phyloP scores from a whole-genome alignment of 306 rosid species.

The Prunus davidiana region DNA sequence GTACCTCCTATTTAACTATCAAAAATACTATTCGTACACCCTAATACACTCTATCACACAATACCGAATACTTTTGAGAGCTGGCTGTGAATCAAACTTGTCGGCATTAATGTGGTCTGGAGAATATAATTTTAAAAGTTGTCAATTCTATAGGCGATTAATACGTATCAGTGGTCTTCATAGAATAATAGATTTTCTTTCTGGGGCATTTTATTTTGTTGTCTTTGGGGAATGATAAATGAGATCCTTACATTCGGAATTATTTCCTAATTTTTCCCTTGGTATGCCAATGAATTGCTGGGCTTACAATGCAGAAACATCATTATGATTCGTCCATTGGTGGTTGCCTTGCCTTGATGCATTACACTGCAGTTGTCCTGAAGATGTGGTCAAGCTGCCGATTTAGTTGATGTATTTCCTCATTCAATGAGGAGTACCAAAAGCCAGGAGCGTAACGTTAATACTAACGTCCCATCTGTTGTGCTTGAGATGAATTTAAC shows the following conservation, averaged over 20 bases:
- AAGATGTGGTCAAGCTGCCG: conserved; percentile 66
- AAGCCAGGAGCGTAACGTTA: conserved; percentile 91
- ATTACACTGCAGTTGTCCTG: conserved; percentile 64
- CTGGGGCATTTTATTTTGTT: background rate
- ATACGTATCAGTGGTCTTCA: background rate
- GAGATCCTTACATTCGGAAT: background rate
- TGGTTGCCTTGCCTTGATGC: conserved; percentile 73
- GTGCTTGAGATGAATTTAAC: conserved; percentile 23
- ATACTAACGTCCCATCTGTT: conserved; percentile 19
- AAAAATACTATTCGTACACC: no score
- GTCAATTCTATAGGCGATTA: background rate
- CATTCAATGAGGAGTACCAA: conserved; percentile 61
- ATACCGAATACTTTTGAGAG: no score
- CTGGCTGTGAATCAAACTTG: no score
- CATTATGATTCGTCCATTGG: conserved; percentile 76
- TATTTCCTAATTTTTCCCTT: conserved; percentile 4
- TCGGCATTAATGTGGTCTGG: background rate
- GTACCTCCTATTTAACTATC: no score
- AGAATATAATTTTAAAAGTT: background rate
- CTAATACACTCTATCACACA: no score
- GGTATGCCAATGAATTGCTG: conserved; percentile 19
- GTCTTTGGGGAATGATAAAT: background rate
- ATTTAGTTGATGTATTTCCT: conserved; percentile 57
- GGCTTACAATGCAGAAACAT: conserved; percentile 53
- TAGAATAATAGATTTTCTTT: background rate